Percentiles rank a stretch among this genome's conserved stretches.
These are phyloP conservation scores for Gossypium thurberi DNA, from an alignment of 345 rosid genomes.

Conservation along the genomic window DNA sequence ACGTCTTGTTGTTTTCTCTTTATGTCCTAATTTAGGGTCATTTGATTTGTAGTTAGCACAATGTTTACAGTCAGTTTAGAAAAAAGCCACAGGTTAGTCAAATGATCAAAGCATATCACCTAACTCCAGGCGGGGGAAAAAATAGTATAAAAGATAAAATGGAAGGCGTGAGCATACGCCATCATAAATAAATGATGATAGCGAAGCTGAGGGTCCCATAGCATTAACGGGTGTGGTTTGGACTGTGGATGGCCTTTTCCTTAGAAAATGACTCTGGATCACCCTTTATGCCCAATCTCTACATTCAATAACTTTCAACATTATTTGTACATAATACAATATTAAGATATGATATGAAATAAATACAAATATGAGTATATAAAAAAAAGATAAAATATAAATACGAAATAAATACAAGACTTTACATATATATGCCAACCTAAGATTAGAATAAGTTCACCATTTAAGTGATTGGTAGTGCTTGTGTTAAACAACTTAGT, in stretches of 20 bases:
- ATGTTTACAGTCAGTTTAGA: neutral
- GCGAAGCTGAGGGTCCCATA: conserved; percentile 10
- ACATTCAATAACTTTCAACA: neutral
- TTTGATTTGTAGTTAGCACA: neutral
- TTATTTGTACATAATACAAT: neutral
- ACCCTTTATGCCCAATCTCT: neutral
- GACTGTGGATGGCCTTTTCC: conserved; percentile 17
- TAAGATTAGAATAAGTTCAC: too few relatives aligned
- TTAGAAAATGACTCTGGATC: neutral
- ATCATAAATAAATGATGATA: conserved; percentile 59
- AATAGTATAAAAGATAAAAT: neutral
- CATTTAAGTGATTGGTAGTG: neutral
- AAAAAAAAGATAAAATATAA: too few relatives aligned
- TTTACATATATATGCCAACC: too few relatives aligned
- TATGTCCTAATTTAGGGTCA: neutral
- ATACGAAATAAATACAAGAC: too few relatives aligned
- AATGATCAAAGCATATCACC: neutral
- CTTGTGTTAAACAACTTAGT: neutral
- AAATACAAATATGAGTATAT: too few relatives aligned
- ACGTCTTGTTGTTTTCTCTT: neutral
- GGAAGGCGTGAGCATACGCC: conserved; percentile 48
- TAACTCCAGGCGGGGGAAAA: neutral
- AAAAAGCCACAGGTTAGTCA: neutral
- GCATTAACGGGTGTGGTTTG: conserved; percentile 13
- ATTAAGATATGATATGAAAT: too few relatives aligned